These are phyloP conservation scores for Bacidia gigantensis DNA, from an alignment of 495 filamentous ascomycete species.

Conservation along the genomic window DNA sequence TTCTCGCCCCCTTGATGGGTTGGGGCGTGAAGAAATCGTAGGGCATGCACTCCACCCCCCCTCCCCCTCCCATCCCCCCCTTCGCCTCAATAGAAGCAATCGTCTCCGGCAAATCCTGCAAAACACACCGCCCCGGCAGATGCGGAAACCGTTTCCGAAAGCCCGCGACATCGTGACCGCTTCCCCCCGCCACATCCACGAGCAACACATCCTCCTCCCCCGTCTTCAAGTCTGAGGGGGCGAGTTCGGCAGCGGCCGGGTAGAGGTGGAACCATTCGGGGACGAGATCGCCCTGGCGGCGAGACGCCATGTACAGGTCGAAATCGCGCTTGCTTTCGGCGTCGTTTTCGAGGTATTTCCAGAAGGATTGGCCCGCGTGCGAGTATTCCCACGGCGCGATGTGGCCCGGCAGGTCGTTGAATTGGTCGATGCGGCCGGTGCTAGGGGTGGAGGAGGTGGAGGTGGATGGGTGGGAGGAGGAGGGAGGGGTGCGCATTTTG, in stretches of 20 bases:
- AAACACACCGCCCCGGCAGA: constrained; percentile 24
- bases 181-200: constrained; percentile 14
- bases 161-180: constrained; percentile 4
- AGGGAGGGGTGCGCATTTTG: not conserved
- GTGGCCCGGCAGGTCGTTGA: not conserved
- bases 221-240: not conserved
- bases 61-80: no score
- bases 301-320: not conserved
- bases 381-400: not conserved
- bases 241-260: not conserved
- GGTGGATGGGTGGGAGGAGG: no score
- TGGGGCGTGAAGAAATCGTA: constrained; percentile 7
- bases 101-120: constrained; percentile 31
- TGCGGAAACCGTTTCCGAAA: constrained; percentile 17
- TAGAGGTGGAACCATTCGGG: not conserved
- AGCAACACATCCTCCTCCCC: constrained; percentile 8
- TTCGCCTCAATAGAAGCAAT: no score
- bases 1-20: constrained; percentile 4
- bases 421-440: not conserved
- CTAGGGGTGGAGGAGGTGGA: no score
- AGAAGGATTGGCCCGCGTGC: not conserved
- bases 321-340: not conserved
- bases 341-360: not conserved
- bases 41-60: constrained; percentile 1
- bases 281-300: not conserved